Evolutionary conservation across 495 filamentous ascomycete species (phyloP).

Genomic region (Aspergillus affinis): DNA sequence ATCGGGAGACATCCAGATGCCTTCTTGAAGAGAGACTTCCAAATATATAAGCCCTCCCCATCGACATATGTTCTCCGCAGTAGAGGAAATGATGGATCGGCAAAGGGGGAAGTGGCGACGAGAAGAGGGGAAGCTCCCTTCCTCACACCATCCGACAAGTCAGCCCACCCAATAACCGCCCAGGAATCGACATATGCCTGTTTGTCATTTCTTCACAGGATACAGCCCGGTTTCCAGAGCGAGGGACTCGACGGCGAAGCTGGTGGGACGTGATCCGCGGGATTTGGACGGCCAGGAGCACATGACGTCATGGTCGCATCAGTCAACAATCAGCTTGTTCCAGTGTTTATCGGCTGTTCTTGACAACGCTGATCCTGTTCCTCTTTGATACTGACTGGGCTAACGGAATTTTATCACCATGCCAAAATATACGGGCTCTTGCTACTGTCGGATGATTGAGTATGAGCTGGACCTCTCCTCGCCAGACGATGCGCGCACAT

Average conservation of each 20-base stretch:
- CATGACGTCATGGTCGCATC: not conserved
- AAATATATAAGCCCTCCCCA: no score
- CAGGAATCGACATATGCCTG: not conserved
- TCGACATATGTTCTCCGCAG: no score
- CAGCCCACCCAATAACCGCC: not conserved
- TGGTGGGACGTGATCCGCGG: not conserved
- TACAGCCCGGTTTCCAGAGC: not conserved
- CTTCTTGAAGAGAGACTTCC: no score
- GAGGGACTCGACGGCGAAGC: not conserved
- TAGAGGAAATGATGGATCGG: no score
- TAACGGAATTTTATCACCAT: constrained; percentile 11
- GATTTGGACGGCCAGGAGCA: not conserved
- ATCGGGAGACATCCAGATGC: no score
- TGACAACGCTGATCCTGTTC: not conserved
- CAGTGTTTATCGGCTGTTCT: not conserved
- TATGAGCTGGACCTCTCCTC: constrained; percentile 48
- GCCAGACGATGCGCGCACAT: constrained; percentile 58
- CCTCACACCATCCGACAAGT: not conserved
- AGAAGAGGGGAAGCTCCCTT: not conserved
- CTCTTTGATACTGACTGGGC: not conserved
- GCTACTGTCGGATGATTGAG: constrained; percentile 47
- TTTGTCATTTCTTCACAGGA: not conserved
- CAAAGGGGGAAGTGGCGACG: not conserved
- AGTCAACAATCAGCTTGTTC: not conserved
- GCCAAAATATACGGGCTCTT: constrained; percentile 45